Evolutionary conservation across 768 basidiomycete species (phyloP).

Genomic region (Pleurotus citrinopileatus): DNA sequence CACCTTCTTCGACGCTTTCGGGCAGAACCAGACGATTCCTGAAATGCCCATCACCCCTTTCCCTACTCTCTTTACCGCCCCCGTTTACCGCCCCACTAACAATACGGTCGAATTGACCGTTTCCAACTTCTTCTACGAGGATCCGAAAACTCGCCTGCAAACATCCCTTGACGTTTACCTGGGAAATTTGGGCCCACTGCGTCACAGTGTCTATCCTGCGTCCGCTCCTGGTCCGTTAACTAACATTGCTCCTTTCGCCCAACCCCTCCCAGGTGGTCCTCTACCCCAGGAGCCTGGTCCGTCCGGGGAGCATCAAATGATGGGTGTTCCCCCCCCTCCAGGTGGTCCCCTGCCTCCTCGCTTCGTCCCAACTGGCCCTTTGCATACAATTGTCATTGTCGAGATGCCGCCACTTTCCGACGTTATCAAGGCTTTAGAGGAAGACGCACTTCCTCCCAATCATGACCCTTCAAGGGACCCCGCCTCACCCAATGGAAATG

Average conservation of each 20-base stretch:
- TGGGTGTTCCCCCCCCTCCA: slow-evolving; percentile 22
- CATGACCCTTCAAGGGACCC: slow-evolving; percentile 34
- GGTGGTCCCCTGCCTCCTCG: slow-evolving; percentile 35
- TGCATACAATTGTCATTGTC: slow-evolving; percentile 82
- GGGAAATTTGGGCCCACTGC: slow-evolving; percentile 84
- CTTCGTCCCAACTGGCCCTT: slow-evolving; percentile 47
- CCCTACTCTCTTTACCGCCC: slow-evolving; percentile 81
- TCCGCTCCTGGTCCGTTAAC: slow-evolving; percentile 68
- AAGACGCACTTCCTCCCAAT: slow-evolving; percentile 53
- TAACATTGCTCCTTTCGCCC: slow-evolving; percentile 57
- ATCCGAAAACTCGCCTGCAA: slow-evolving; percentile 60
- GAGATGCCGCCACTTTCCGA: slow-evolving; percentile 79
- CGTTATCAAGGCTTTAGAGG: slow-evolving; percentile 76
- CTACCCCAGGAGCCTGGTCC: slow-evolving; percentile 27
- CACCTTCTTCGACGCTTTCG: slow-evolving; percentile 90
- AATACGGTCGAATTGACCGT: slow-evolving; percentile 83
- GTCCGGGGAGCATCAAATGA: slow-evolving; percentile 18
- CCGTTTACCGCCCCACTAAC: slow-evolving; percentile 64
- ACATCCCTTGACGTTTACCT: slow-evolving; percentile 86
- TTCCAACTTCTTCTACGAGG: slow-evolving; percentile 84
- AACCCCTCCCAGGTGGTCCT: slow-evolving; percentile 32
- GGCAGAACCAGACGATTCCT: slow-evolving; percentile 73
- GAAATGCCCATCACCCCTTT: slow-evolving; percentile 85
- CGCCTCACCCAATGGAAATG: slow-evolving; percentile 24
- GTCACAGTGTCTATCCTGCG: slow-evolving; percentile 73